Evolutionary conservation across 1,139 yeast species (phyloP), one percentile per base, ranked within the genome.

Genomic region (Taphrina deformans): DNA sequence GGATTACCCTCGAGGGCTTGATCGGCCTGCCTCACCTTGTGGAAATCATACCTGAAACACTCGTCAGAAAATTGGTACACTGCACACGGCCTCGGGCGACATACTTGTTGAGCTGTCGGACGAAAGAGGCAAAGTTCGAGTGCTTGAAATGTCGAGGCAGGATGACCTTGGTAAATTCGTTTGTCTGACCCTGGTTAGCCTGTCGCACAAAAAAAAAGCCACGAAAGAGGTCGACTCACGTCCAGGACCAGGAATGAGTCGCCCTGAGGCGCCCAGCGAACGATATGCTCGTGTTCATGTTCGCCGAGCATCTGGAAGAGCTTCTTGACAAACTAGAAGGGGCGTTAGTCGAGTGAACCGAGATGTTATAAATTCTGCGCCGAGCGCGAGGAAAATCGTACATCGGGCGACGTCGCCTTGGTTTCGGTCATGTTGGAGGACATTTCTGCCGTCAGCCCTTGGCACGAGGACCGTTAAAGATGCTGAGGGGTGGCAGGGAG

Each of bases 91-190:
- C 35, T n/a, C n/a, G n/a, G 41, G 7, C 2, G 21, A 10, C 59
- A 23, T 48, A 66, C 67, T 93, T 93, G 76, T 93, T 93, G 73
- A 93, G 81, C 75, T 93, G 99, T 66, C 99, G 83, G n/a, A 93
- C 98, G 79, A 93, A 93, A 68, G 95, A 86, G 33, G 98, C 93
- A 77, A 93, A 92, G 75, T 93, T 92, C 70, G 89, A 87, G 75
- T 93, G 99, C 75, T 93, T 93, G 80, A 92, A 93, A 75, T 90
- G 92, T 72, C 87, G 88, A 10, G 99, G 98, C 67, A 93, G 79
- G 31, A 93, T 87, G 62, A 81, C 78, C 71, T 87, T 89, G 82
- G 92, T 95, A 73, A 93, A 92, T 67, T 84, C 85, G 74, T 93
- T 98, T 92, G 79, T 93, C 93, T 71, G 93, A 79, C 74, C 93